These are phyloP conservation scores for Linaria vulgaris DNA, from an alignment of 257 asterid species.

Conservation along the genomic window DNA sequence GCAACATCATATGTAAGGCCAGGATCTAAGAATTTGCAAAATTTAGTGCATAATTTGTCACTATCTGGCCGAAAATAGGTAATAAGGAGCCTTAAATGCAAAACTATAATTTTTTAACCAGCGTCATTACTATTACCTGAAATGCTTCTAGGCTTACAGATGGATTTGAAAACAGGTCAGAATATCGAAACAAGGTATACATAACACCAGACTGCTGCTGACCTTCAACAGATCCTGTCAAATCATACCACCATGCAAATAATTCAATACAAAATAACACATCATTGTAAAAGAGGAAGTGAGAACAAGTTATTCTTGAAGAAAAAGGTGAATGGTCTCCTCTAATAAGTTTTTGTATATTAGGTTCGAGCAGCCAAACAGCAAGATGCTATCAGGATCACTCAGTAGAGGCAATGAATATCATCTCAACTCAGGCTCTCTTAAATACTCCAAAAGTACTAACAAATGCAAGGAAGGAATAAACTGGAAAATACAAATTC, in stretches of 20 bases:
- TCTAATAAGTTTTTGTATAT: too few relatives aligned
- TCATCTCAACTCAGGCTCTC: too few relatives aligned
- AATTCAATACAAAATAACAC: constrained; percentile 11
- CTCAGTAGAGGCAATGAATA: too few relatives aligned
- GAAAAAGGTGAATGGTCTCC: too few relatives aligned
- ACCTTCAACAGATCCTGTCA: constrained; percentile 59
- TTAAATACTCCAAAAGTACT: neutral
- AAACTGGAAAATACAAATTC: constrained; percentile 22
- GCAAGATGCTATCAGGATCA: too few relatives aligned
- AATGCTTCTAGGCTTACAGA: constrained; percentile 74
- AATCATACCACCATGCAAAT: constrained; percentile 27
- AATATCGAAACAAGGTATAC: constrained; percentile 48
- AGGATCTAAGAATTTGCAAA: too few relatives aligned
- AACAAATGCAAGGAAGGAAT: constrained; percentile 14
- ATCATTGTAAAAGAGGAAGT: neutral
- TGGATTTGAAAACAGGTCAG: constrained; percentile 58
- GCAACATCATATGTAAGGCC: neutral
- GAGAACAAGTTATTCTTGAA: neutral
- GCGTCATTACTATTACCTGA: constrained; percentile 58
- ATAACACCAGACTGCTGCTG: constrained; percentile 58
- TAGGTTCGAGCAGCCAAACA: too few relatives aligned
- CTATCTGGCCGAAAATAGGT: constrained; percentile 13
- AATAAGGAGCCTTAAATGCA: constrained; percentile 17
- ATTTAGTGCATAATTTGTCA: neutral
- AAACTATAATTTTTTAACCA: constrained; percentile 21